phyloP scores from a whole-genome alignment of 805 yeast species.

The Metschnikowia sp. region DNA sequence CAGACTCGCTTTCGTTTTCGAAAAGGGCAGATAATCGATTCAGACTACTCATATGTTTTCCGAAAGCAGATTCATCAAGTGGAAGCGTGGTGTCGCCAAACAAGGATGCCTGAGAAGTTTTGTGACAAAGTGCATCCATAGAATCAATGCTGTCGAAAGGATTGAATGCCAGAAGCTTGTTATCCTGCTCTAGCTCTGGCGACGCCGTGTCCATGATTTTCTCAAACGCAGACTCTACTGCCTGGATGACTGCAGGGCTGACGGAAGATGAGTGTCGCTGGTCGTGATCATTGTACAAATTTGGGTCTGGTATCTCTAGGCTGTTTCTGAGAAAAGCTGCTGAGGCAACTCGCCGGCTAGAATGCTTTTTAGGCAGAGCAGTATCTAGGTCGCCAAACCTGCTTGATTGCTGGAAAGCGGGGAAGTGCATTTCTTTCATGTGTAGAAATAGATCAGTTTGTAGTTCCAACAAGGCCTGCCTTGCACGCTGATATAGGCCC shows the following conservation, averaged over 20 bases:
- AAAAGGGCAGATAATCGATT: slow-evolving; percentile 29
- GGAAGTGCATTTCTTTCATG: slow-evolving; percentile 52
- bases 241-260: slow-evolving; percentile 48
- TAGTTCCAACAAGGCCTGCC: slow-evolving; percentile 55
- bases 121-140: neutral
- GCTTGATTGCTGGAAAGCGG: slow-evolving; percentile 58
- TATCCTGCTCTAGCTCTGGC: slow-evolving; percentile 5
- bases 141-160: slow-evolving; percentile 1
- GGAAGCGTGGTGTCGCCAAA: slow-evolving; percentile 8
- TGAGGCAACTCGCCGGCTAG: slow-evolving; percentile 5
- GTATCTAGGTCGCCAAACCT: slow-evolving; percentile 14
- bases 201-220: slow-evolving; percentile 46
- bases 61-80: slow-evolving; percentile 1
- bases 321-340: slow-evolving; percentile 1
- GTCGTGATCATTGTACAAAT: neutral
- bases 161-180: neutral
- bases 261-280: slow-evolving; percentile 16
- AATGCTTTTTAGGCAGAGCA: neutral
- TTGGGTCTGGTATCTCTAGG: too few relatives aligned
- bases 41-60: slow-evolving; percentile 3
- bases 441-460: slow-evolving; percentile 52
- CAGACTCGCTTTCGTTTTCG: slow-evolving; percentile 34
- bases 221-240: slow-evolving; percentile 66
- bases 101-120: slow-evolving; percentile 6
- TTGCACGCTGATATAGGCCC: slow-evolving; percentile 47